These are phyloP conservation scores for Trichoderma hamatum DNA, from an alignment of 2,329 filamentous ascomycete genomes.

Conservation along the genomic window DNA sequence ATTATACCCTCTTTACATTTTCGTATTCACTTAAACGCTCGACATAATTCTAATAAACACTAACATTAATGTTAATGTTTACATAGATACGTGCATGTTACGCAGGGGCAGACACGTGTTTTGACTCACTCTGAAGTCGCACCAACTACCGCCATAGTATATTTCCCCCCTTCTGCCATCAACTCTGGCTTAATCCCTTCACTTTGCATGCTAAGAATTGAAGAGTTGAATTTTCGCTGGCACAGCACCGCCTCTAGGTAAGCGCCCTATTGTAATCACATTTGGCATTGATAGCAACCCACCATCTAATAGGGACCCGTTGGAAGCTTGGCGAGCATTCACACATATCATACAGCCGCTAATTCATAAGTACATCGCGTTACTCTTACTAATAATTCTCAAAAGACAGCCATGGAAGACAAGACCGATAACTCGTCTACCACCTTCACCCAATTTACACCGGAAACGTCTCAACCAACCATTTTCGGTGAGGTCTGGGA, in stretches of 20 bases:
- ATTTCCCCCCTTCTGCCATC: not conserved
- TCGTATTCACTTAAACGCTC: too few species aligned
- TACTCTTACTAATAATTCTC: not conserved
- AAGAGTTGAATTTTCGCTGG: not conserved
- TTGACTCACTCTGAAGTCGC: not conserved
- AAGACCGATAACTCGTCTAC: not conserved
- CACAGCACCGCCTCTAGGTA: not conserved
- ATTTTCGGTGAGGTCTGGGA: not conserved
- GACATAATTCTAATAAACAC: not conserved
- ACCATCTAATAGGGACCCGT: not conserved
- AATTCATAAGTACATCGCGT: not conserved
- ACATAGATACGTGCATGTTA: not conserved
- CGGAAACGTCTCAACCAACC: constrained; percentile 3
- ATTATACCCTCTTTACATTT: too few species aligned
- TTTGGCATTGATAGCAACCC: too few species aligned
- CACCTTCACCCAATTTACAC: not conserved
- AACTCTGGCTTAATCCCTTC: not conserved
- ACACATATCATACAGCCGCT: not conserved
- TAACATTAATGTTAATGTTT: not conserved
- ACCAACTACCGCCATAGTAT: not conserved
- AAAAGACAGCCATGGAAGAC: not conserved
- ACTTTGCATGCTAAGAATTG: not conserved
- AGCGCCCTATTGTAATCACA: not conserved
- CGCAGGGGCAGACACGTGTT: not conserved
- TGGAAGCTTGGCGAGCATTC: not conserved